Evolutionary conservation across 106 monocot genomes (phyloP), one percentile per base, ranked within the genome.

Genomic region (Xerophyta viscosa): DNA sequence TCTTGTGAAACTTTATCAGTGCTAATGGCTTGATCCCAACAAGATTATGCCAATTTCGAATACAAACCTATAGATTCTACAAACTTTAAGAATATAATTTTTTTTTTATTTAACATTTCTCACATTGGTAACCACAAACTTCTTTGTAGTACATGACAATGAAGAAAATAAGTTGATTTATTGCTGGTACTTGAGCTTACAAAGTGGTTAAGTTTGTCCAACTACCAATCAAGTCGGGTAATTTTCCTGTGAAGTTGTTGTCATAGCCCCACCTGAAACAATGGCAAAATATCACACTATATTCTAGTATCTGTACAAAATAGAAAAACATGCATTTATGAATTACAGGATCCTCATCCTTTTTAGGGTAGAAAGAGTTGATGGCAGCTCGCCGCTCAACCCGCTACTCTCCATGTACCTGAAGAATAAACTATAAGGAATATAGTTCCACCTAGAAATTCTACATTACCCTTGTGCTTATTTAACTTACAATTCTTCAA

Each of bases 151-250:
- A n/a, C n/a, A n/a, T 46, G 2, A 19, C 8, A 46, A 7, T 1
- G 6, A 8, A 2, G 20, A 2, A 19, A 21, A 7, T n/a, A n/a
- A n/a, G n/a, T n/a, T n/a, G n/a, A n/a, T n/a, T n/a, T n/a, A n/a
- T n/a, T n/a, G n/a, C n/a, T n/a, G n/a, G n/a, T n/a, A n/a, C n/a
- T 10, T 28, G 48, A 59, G 50, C 87, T 80, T 75, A 92, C 92
- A 92, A 56, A 31, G 9, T 11, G 0, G 1, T 64, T n/a, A 92
- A 52, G 23, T 67, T 76, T 59, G 72, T 69, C 63, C 47, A 83
- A 41, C 25, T 63, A 17, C 76, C 83, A 61, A 87, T 29, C 55
- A 64, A 87, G 29, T 83, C 83, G 12, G 92, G 92, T 60, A 92
- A 71, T 67, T 36, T 80, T 10, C 92, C 92, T 12, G 74, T 63